Percentiles rank a stretch among this genome's conserved stretches.
Evolutionary conservation across 192 early-diverging fungal species (phyloP).

Genomic region (Jimgerdemannia flammicorona): DNA sequence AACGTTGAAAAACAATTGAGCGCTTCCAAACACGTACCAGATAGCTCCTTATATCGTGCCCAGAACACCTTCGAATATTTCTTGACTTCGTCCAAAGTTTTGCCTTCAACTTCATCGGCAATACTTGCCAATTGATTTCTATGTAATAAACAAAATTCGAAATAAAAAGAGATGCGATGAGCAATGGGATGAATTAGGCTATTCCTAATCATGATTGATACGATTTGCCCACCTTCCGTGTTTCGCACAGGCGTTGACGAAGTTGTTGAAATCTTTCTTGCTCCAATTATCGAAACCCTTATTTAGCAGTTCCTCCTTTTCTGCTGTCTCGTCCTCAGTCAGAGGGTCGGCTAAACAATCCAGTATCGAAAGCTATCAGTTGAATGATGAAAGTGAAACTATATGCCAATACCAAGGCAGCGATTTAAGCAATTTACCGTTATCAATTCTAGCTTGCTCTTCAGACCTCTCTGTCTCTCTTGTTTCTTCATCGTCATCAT

Average conservation of each 20-base stretch:
- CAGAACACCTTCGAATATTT: slow-evolving; percentile 88
- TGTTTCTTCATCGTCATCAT: slow-evolving; percentile 22
- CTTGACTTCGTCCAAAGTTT: slow-evolving; percentile 81
- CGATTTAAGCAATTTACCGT: slow-evolving; percentile 29
- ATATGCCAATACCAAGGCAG: no score
- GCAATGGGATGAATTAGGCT: no score
- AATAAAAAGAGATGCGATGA: no score
- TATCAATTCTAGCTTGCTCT: slow-evolving; percentile 84
- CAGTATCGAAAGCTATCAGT: background rate
- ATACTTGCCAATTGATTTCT: slow-evolving; percentile 71
- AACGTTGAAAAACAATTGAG: no score
- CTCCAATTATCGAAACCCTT: slow-evolving; percentile 91
- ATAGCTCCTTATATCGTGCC: slow-evolving; percentile 82
- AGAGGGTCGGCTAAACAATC: slow-evolving; percentile 69
- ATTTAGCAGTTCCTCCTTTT: slow-evolving; percentile 61
- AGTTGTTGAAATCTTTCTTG: slow-evolving; percentile 83
- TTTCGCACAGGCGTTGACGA: slow-evolving; percentile 82
- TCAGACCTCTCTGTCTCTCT: slow-evolving; percentile 61
- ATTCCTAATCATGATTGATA: no score
- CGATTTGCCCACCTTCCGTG: slow-evolving; percentile 58
- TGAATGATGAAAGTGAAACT: background rate
- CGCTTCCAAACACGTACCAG: slow-evolving; percentile 26
- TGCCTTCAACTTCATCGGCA: slow-evolving; percentile 88
- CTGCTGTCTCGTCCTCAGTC: slow-evolving; percentile 82
- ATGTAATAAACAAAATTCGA: slow-evolving; percentile 5